Percentiles rank a stretch among this genome's conserved stretches.
Conservation (phyloP, 2,329 filamentous ascomycete genomes). For the Beauveria australis region DNA sequence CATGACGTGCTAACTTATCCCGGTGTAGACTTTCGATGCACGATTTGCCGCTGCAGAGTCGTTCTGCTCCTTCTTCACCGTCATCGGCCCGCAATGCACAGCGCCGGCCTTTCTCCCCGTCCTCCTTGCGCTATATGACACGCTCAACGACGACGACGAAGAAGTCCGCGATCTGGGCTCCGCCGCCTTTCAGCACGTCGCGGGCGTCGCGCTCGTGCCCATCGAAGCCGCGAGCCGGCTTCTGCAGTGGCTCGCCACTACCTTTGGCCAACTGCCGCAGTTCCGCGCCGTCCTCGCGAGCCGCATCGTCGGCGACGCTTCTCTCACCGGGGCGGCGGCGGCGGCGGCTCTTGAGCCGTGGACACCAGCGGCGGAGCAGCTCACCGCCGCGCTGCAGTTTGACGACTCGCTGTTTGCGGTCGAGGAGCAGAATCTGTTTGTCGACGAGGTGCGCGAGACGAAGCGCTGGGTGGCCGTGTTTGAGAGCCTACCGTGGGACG, state of each 20-base stretch:
- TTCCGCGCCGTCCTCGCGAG: slow-evolving; percentile 34
- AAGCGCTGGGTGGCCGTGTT: slow-evolving; percentile 57
- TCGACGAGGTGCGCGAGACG: slow-evolving; percentile 72
- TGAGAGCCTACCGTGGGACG: slow-evolving; percentile 17
- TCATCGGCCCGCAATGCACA: slow-evolving; percentile 15
- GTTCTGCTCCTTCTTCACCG: slow-evolving; percentile 41
- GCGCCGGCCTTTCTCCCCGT: slow-evolving; percentile 40
- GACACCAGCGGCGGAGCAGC: slow-evolving; percentile 28
- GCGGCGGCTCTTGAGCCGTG: slow-evolving; percentile 11
- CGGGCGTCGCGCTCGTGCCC: slow-evolving; percentile 37
- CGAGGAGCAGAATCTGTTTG: slow-evolving; percentile 91
- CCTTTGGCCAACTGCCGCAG: slow-evolving; percentile 24
- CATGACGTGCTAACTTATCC: neutral
- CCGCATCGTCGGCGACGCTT: slow-evolving; percentile 29
- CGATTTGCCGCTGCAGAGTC: slow-evolving; percentile 52
- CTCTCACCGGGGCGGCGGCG: neutral
- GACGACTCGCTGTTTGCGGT: slow-evolving; percentile 71
- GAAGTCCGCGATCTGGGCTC: slow-evolving; percentile 67
- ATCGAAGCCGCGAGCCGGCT: slow-evolving; percentile 40
- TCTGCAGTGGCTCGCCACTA: slow-evolving; percentile 31
- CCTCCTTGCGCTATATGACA: slow-evolving; percentile 62
- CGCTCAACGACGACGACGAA: slow-evolving; percentile 84
- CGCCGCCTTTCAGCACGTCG: slow-evolving; percentile 35
- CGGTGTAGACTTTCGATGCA: slow-evolving; percentile 52
- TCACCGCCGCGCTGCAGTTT: slow-evolving; percentile 39